Evolutionary conservation across 2,329 filamentous ascomycete genomes (phyloP).

Genomic region (Nannizzia gypsea): DNA sequence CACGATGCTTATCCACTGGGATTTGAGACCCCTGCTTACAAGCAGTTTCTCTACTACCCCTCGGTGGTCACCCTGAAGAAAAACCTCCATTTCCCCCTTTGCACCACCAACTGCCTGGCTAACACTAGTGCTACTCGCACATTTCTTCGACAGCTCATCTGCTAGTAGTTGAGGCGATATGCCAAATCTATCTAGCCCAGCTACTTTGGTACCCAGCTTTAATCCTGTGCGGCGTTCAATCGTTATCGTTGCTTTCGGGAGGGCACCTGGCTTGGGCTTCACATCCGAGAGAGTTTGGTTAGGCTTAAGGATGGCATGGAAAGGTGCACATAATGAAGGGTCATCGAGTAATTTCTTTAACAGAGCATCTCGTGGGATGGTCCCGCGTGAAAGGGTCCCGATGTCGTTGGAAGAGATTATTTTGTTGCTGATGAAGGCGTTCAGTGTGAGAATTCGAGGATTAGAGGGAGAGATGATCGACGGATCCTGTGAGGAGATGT

Average conservation of each 20-base stretch:
- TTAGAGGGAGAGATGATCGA: conserved; percentile 46
- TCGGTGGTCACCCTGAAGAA: conserved; percentile 56
- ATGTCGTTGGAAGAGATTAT: conserved; percentile 49
- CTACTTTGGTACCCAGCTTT: conserved; percentile 53
- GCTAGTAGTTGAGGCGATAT: conserved; percentile 49
- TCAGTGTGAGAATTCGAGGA: conserved; percentile 49
- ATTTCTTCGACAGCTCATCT: conserved; percentile 55
- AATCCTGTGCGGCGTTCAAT: conserved; percentile 55
- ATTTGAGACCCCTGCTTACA: conserved; percentile 46
- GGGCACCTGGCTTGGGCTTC: conserved; percentile 51
- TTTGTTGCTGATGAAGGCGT: conserved; percentile 51
- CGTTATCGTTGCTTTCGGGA: conserved; percentile 48
- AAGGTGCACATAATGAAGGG: conserved; percentile 38
- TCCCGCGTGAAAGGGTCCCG: conserved; percentile 45
- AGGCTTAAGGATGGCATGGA: conserved; percentile 44
- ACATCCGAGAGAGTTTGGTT: conserved; percentile 30
- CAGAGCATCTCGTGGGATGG: conserved; percentile 48
- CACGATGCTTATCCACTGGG: conserved; percentile 50
- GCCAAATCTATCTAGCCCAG: conserved; percentile 50
- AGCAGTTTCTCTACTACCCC: conserved; percentile 49
- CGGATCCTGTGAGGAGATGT: conserved; percentile 44
- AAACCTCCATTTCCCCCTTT: conserved; percentile 53
- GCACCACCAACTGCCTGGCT: conserved; percentile 50
- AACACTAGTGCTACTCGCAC: conserved; percentile 56
- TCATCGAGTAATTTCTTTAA: conserved; percentile 47